Conservation (phyloP, 1,139 yeast genomes). For the Taiozyma sp. region DNA sequence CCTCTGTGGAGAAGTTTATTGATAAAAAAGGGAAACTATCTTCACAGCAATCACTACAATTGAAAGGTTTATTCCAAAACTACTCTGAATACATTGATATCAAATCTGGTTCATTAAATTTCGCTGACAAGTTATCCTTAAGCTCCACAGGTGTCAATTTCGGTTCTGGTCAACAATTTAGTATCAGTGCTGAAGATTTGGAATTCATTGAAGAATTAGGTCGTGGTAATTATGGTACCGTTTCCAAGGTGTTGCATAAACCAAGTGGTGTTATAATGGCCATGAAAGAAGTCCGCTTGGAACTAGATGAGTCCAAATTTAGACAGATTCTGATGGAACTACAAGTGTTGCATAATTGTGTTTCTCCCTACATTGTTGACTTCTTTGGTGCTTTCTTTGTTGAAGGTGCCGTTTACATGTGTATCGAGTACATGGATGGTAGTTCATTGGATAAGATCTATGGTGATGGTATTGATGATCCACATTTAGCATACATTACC, state of each 20-base stretch:
- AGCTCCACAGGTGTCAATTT: constrained; percentile 92
- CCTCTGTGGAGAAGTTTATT: constrained; percentile 19
- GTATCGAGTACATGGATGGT: constrained; percentile 98
- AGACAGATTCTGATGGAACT: constrained; percentile 94
- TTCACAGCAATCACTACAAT: constrained; percentile 19
- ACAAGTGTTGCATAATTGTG: constrained; percentile 88
- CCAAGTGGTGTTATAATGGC: constrained; percentile 96
- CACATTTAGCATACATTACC: constrained; percentile 76
- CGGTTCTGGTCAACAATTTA: constrained; percentile 80
- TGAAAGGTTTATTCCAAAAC: constrained; percentile 64
- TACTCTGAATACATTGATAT: constrained; percentile 87
- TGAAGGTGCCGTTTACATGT: constrained; percentile 97
- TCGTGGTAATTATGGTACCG: constrained; percentile 94
- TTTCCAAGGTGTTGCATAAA: constrained; percentile 84
- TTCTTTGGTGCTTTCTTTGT: constrained; percentile 96
- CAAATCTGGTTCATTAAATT: constrained; percentile 85
- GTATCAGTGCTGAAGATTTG: constrained; percentile 82
- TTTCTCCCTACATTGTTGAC: constrained; percentile 86
- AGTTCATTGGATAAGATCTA: constrained; percentile 90
- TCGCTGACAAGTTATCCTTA: constrained; percentile 88
- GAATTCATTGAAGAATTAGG: constrained; percentile 86
- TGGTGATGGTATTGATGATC: constrained; percentile 78
- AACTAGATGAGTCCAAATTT: constrained; percentile 86
- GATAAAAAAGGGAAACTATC: constrained; percentile 21
- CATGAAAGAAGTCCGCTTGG: constrained; percentile 92